Percentiles rank a stretch among this genome's conserved stretches.
These are phyloP conservation scores for Monosporascus sp. DNA, from an alignment of 2,329 filamentous ascomycete genomes.

Conservation along the genomic window DNA sequence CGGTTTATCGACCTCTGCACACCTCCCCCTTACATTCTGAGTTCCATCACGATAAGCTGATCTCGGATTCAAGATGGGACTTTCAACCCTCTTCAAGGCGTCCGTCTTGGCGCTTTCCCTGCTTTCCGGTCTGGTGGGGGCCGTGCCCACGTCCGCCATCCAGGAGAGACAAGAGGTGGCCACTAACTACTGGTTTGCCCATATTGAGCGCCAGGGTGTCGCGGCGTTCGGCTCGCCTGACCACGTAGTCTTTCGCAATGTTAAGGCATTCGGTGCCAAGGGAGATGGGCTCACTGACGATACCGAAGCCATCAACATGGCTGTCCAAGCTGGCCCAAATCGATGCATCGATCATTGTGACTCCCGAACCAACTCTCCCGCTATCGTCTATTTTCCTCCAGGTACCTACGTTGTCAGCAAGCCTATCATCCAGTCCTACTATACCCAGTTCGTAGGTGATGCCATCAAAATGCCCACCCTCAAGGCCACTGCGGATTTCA, in stretches of 20 bases:
- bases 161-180: conserved; percentile 22
- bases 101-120: conserved; percentile 22
- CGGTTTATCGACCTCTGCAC: neutral
- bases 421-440: conserved; percentile 82
- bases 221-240: conserved; percentile 55
- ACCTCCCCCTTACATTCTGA: conserved; percentile 1
- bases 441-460: conserved; percentile 89
- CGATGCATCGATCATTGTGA: conserved; percentile 80
- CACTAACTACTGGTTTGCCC: conserved; percentile 65
- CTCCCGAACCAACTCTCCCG: conserved; percentile 76
- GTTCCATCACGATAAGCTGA: conserved; percentile 22
- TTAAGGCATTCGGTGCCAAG: conserved; percentile 68
- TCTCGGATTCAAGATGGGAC: conserved; percentile 27
- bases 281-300: conserved; percentile 72
- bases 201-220: conserved; percentile 63
- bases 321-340: conserved; percentile 63
- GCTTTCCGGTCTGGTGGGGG: conserved; percentile 13
- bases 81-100: conserved; percentile 23
- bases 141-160: conserved; percentile 14
- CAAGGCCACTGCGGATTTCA: conserved; percentile 66
- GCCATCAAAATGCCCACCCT: conserved; percentile 65
- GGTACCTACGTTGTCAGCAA: conserved; percentile 79
- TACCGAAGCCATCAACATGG: conserved; percentile 80
- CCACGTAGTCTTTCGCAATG: conserved; percentile 74
- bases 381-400: conserved; percentile 85